A percentile compares a stretch with the other conserved stretches of the same genome.
phyloP scores from a whole-genome alignment of 345 rosid species.

The Dipteronia sinensis region DNA sequence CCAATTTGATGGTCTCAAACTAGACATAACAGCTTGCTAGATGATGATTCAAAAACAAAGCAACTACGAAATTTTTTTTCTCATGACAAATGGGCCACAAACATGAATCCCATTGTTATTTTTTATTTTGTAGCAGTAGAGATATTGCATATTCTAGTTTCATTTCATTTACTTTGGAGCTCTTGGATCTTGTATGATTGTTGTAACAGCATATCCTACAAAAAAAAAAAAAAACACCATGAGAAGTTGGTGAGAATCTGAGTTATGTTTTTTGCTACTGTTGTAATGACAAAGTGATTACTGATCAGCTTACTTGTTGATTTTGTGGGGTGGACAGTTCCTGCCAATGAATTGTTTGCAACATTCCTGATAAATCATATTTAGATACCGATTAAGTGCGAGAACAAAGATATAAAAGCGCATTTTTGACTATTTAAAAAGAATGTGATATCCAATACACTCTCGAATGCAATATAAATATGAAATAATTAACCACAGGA shows the following conservation, averaged over 20 bases:
- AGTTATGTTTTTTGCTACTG: neutral
- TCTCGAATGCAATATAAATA: neutral
- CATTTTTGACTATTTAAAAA: neutral
- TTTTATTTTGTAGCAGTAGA: neutral
- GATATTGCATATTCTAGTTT: neutral
- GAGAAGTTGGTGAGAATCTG: neutral
- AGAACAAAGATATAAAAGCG: neutral
- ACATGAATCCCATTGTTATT: neutral
- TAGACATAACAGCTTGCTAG: neutral
- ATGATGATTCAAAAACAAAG: neutral
- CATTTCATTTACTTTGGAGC: slow-evolving; percentile 3
- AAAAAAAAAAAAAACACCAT: neutral
- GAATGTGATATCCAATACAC: neutral
- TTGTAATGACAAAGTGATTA: neutral
- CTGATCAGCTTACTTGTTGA: slow-evolving; percentile 24
- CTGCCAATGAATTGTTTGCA: slow-evolving; percentile 37
- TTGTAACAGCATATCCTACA: slow-evolving; percentile 36
- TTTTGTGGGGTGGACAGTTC: slow-evolving; percentile 30
- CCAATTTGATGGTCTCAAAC: neutral
- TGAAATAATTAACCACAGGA: neutral
- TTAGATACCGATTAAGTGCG: neutral
- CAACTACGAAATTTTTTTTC: neutral
- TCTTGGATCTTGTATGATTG: slow-evolving; percentile 45
- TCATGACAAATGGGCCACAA: neutral
- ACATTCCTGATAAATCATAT: slow-evolving; percentile 42